These are phyloP conservation scores for Candida odintsovae DNA, from an alignment of 805 yeast genomes.

Conservation along the genomic window DNA sequence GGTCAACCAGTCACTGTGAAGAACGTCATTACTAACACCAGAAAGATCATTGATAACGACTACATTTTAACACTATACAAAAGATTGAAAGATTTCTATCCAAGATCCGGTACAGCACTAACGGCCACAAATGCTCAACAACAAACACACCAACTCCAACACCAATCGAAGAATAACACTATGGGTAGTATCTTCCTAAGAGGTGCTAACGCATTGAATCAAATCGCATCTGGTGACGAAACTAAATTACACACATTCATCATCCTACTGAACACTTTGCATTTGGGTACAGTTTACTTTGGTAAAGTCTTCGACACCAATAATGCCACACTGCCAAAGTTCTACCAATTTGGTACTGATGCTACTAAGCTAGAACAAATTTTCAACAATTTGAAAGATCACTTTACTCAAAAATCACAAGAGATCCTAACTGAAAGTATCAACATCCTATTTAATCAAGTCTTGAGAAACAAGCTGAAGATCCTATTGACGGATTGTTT, in stretches of 20 bases:
- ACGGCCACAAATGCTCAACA: conserved; percentile 13
- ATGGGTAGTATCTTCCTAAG: conserved; percentile 33
- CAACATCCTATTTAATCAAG: conserved; percentile 41
- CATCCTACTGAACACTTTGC: conserved; percentile 66
- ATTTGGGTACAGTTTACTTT: conserved; percentile 55
- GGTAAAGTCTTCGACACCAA: conserved; percentile 30
- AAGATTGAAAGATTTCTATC: conserved; percentile 40
- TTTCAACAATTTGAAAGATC: conserved; percentile 20
- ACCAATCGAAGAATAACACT: conserved; percentile 9
- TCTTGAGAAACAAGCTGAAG: conserved; percentile 39
- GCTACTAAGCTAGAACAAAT: conserved; percentile 22
- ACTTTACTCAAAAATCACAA: conserved; percentile 22
- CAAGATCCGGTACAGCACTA: conserved; percentile 29
- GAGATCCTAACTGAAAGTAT: conserved; percentile 33
- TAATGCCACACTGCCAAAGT: conserved; percentile 26
- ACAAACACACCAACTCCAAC: conserved; percentile 11
- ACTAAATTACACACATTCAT: conserved; percentile 54
- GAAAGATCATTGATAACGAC: conserved; percentile 57
- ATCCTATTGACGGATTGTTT: conserved; percentile 38
- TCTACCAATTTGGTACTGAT: conserved; percentile 34
- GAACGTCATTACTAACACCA: conserved; percentile 48
- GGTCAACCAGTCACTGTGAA: conserved; percentile 57
- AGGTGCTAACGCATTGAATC: conserved; percentile 38
- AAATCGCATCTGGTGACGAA: conserved; percentile 36
- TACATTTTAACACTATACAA: conserved; percentile 50